Conservation (phyloP, 2,329 filamentous ascomycete genomes). For the Fusarium concolor region DNA sequence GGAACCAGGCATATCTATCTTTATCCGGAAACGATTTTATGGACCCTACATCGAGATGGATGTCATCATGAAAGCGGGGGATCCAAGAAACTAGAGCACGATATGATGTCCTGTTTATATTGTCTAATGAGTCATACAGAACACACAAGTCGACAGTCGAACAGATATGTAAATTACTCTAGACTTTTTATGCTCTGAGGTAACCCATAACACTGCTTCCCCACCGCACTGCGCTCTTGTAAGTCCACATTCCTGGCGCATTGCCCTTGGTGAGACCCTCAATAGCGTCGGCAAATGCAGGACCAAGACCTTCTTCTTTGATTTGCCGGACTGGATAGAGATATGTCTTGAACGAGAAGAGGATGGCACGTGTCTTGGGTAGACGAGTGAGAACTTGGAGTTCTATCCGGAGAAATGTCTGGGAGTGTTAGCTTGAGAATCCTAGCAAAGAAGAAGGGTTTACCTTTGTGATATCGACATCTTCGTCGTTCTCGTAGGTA, state of each 20-base stretch:
- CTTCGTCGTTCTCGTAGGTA: constrained; percentile 8
- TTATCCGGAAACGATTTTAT: no score
- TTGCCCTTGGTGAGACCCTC: constrained; percentile 34
- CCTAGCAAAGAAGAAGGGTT: rapidly evolving
- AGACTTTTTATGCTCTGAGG: constrained; percentile 16
- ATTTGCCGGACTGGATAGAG: constrained; percentile 33
- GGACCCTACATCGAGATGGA: no score
- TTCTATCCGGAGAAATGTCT: constrained; percentile 38
- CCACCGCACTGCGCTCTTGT: constrained; percentile 35
- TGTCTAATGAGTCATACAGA: neutral
- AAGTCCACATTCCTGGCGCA: constrained; percentile 39
- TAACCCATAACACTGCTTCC: constrained; percentile 28
- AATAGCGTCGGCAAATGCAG: constrained; percentile 34
- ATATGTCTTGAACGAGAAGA: constrained; percentile 39
- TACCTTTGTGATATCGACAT: constrained; percentile 21
- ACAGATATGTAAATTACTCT: neutral
- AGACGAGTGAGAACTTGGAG: constrained; percentile 32
- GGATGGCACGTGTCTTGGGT: constrained; percentile 27
- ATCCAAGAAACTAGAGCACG: neutral
- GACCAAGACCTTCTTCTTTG: constrained; percentile 27
- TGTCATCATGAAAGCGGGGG: no score
- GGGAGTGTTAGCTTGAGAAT: neutral
- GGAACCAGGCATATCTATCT: no score
- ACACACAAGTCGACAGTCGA: neutral
- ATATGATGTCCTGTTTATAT: neutral